Evolutionary conservation across 768 basidiomycete species (phyloP), one percentile per base, ranked within the genome.

Genomic region (Hypholoma fasciculare): DNA sequence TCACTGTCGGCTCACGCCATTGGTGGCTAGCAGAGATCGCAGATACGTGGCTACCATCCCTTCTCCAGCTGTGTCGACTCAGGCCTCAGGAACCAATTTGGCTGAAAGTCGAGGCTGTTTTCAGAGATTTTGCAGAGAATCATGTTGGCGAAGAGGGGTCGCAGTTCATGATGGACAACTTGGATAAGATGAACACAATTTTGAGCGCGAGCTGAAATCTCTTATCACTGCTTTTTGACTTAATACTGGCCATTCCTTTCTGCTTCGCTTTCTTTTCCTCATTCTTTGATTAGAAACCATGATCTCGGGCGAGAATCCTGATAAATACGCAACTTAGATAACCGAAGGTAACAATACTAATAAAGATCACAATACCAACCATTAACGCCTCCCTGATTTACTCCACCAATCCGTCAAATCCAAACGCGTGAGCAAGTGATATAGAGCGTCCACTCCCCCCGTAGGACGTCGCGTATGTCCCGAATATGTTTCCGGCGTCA

Each of bases 391-490:
- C 20, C 54, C 26, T 49, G 58, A 58, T 43, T 61, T 60, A 9
- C 70, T 64, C 88, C 87, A 88, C 85, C 85, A 89, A 7, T 83
- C 78, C 3, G 75, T 78, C 30, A 84, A 69, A 62, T 83, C 83
- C 37, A 88, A 66, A 36, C 79, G 76, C 16, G 82, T 67, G 17
- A 88, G 71, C 9, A 89, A 71, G 63, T 87, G 79, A 56, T 80
- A 76, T 54, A 89, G 67, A 19, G 82, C 78, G 36, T 82, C 81
- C 26, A 79, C 70, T 0, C 86, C 86, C 8, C 85, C 84, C 14
- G 76, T 73, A 0, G 80, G 74, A 30, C 67, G 68, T 30, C 71
- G 72, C 27, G 70, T 68, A 48, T 72, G 74, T 48, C 68, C 56
- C 39, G 69, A 63, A 27, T 63, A 57, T 54, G 67, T 60, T 16